A percentile compares a stretch with the other conserved stretches of the same genome.
These are phyloP conservation scores for Penicillium sp. DNA, from an alignment of 2,329 filamentous ascomycete genomes.

Conservation along the genomic window DNA sequence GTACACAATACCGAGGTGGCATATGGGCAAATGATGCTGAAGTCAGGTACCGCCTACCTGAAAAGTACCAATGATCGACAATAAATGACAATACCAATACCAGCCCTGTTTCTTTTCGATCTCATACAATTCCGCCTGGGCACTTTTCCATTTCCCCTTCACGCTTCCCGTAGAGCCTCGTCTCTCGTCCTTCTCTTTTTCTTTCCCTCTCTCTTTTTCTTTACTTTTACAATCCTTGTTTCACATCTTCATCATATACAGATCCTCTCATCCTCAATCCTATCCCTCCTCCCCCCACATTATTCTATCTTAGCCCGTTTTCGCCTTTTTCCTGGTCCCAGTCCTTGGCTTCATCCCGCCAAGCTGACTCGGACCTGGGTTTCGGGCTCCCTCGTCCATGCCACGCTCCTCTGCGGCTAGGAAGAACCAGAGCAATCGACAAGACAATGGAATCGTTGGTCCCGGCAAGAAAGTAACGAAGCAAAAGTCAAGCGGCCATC, in stretches of 20 bases:
- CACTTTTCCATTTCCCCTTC: constrained; percentile 23
- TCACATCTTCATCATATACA: neutral
- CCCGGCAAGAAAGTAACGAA: constrained; percentile 66
- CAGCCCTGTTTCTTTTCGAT: constrained; percentile 17
- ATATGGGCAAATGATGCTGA: constrained; percentile 2
- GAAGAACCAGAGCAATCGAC: constrained; percentile 66
- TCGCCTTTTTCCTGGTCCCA: constrained; percentile 40
- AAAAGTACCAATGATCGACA: constrained; percentile 7
- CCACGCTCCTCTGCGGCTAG: constrained; percentile 48
- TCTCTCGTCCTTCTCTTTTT: constrained; percentile 10
- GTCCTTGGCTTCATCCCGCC: constrained; percentile 49
- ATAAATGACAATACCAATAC: constrained; percentile 11
- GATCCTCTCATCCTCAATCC: constrained; percentile 5
- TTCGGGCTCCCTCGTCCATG: constrained; percentile 46
- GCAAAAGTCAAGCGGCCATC: constrained; percentile 54
- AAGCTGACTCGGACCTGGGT: constrained; percentile 47
- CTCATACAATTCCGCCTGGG: constrained; percentile 14
- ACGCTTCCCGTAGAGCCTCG: constrained; percentile 15
- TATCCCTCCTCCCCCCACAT: constrained; percentile 14
- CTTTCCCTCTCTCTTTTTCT: constrained; percentile 14
- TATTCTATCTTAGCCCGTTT: constrained; percentile 18
- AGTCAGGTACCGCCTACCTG: constrained; percentile 10
- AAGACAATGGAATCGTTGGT: constrained; percentile 84
- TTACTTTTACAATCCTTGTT: constrained; percentile 15
- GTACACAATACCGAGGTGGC: constrained; percentile 3